Evolutionary conservation across 2,329 filamentous ascomycete species (phyloP).

Genomic region (Alternaria atra): DNA sequence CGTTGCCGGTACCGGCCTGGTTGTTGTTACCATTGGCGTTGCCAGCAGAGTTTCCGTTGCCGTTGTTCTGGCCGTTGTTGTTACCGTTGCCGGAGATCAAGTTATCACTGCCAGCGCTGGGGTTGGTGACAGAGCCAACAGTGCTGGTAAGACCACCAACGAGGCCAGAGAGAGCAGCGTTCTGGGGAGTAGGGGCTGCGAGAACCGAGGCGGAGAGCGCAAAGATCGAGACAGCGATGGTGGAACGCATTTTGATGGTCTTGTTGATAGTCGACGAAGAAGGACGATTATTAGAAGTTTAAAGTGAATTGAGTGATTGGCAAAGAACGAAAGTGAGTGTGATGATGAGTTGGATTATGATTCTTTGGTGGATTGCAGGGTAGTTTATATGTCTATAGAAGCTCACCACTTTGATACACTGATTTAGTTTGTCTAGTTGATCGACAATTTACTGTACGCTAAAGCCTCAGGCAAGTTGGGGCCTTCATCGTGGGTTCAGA

Average conservation of each 20-base stretch:
- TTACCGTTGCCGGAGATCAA: conserved; percentile 16
- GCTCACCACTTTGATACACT: background rate
- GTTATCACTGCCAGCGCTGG: conserved; percentile 15
- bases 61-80: conserved; percentile 16
- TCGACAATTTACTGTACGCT: conserved; percentile 3
- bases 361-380: background rate
- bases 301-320: background rate
- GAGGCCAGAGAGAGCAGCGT: background rate
- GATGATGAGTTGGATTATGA: conserved; percentile 13
- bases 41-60: conserved; percentile 12
- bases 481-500: background rate
- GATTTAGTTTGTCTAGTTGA: conserved; percentile 8
- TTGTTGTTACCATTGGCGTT: conserved; percentile 24
- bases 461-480: background rate
- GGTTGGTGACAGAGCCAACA: conserved; percentile 21
- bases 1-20: conserved; percentile 11
- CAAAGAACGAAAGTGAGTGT: conserved; percentile 4
- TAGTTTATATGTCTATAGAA: conserved; percentile 10
- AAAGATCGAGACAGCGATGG: conserved; percentile 23
- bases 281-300: background rate
- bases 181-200: conserved; percentile 26
- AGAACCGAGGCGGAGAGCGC: conserved; percentile 26
- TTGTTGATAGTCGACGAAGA: background rate
- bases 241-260: conserved; percentile 19
- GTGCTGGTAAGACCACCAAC: conserved; percentile 9